Evolutionary conservation across 1,284 basidiomycete genomes (phyloP).

Genomic region (Cutaneotrichosporon cavernicola): DNA sequence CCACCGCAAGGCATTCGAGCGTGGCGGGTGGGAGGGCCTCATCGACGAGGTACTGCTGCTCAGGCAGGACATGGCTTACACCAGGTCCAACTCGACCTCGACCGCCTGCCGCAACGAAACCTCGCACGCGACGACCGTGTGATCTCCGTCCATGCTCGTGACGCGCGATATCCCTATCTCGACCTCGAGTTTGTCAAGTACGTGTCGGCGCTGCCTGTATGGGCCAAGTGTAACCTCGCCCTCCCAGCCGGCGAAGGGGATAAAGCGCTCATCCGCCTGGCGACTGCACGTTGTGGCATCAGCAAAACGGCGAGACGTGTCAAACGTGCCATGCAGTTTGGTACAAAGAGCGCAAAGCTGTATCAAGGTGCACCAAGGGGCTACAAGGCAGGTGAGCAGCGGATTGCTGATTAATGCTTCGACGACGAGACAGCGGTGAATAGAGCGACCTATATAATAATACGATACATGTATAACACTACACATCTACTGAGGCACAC

Average conservation of each 20-base stretch:
- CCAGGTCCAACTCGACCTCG: slow-evolving; percentile 89
- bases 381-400: slow-evolving; percentile 23
- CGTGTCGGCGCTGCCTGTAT: slow-evolving; percentile 70
- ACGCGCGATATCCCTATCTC: slow-evolving; percentile 86
- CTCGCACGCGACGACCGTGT: slow-evolving; percentile 91
- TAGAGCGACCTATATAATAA: neutral
- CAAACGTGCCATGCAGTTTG: slow-evolving; percentile 97
- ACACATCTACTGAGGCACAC: neutral
- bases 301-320: slow-evolving; percentile 67
- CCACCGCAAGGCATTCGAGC: slow-evolving; percentile 73
- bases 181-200: slow-evolving; percentile 73
- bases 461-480: neutral
- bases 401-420: neutral
- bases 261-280: slow-evolving; percentile 76
- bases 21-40: slow-evolving; percentile 68
- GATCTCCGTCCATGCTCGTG: slow-evolving; percentile 81
- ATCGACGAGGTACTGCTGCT: slow-evolving; percentile 66
- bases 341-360: slow-evolving; percentile 85
- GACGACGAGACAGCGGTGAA: neutral
- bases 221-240: slow-evolving; percentile 69
- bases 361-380: slow-evolving; percentile 23
- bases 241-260: slow-evolving; percentile 68
- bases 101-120: slow-evolving; percentile 83
- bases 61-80: neutral
- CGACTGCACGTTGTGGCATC: slow-evolving; percentile 67